Conservation (phyloP, 306 rosid species). For the Biancaea sappan region DNA sequence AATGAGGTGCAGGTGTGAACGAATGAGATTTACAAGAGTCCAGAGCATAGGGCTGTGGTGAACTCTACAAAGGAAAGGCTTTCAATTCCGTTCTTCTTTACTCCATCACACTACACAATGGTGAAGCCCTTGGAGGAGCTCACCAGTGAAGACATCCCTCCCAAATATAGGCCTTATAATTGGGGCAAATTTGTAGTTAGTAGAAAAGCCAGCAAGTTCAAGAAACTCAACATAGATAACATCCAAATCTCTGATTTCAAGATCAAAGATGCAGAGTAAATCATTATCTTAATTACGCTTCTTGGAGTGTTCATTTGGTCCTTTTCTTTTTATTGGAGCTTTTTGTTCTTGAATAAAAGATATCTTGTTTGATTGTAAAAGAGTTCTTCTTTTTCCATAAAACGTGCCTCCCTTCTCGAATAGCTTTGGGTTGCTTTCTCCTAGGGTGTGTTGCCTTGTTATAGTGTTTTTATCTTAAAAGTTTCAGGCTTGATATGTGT, state of each 20-base stretch:
- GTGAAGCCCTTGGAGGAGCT: constrained; percentile 43
- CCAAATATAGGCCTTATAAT: constrained; percentile 52
- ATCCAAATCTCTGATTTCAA: constrained; percentile 48
- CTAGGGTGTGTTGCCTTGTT: no score
- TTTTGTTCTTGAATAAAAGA: no score
- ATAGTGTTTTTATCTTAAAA: no score
- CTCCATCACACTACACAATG: constrained; percentile 46
- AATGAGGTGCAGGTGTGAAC: constrained; percentile 20
- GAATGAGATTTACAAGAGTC: constrained; percentile 1
- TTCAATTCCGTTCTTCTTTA: constrained; percentile 38
- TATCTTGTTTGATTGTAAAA: no score
- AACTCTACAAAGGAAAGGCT: constrained; percentile 46
- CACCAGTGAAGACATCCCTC: constrained; percentile 34
- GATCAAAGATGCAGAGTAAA: no score
- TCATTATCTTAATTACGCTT: no score
- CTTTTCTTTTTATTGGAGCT: no score
- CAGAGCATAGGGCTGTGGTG: constrained; percentile 21
- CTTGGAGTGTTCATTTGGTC: no score
- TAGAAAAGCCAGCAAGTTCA: constrained; percentile 51
- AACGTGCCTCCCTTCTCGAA: no score
- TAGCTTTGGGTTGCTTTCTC: no score
- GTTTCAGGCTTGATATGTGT: no score
- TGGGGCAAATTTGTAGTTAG: constrained; percentile 49
- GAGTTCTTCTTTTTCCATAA: no score
- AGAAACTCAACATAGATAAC: constrained; percentile 51